A percentile compares a stretch with the other conserved stretches of the same genome.
Conservation (phyloP, 2,329 filamentous ascomycete genomes). For the Parastagonospora nodorum region DNA sequence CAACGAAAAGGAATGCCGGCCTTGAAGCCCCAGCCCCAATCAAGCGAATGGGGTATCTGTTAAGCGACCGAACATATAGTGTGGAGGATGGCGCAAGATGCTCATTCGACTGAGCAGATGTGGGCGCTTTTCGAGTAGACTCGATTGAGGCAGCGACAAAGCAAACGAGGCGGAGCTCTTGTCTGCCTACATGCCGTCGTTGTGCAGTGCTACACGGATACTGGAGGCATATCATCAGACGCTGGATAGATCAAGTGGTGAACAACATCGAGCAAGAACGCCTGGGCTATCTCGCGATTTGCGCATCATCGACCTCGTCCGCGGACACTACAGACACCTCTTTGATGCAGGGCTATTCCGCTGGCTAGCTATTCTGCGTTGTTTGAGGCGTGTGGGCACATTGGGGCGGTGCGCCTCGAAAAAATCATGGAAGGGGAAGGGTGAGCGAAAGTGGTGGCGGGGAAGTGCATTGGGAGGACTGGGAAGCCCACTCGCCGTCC, state of each 20-base stretch:
- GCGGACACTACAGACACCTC: slow-evolving; percentile 7
- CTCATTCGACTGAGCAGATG: slow-evolving; percentile 27
- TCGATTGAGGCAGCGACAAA: slow-evolving; percentile 22
- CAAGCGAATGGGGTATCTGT: slow-evolving; percentile 17
- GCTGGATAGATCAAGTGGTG: slow-evolving; percentile 5
- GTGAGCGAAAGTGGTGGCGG: slow-evolving; percentile 24
- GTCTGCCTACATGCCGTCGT: slow-evolving; percentile 8
- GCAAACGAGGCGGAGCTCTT: slow-evolving; percentile 31
- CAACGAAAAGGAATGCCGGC: slow-evolving; percentile 25
- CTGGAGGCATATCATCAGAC: background rate
- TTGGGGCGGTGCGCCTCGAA: slow-evolving; percentile 37
- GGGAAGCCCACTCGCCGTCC: slow-evolving; percentile 12
- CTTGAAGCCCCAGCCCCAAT: slow-evolving; percentile 22
- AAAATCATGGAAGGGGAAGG: slow-evolving; percentile 7
- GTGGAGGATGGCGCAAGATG: slow-evolving; percentile 19
- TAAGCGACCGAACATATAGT: slow-evolving; percentile 13
- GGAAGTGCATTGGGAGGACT: slow-evolving; percentile 26
- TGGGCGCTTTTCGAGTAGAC: slow-evolving; percentile 26
- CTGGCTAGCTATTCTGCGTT: slow-evolving; percentile 6
- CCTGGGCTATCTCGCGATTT: slow-evolving; percentile 26
- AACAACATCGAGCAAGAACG: slow-evolving; percentile 12
- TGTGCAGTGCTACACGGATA: slow-evolving; percentile 11
- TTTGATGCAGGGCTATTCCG: slow-evolving; percentile 9
- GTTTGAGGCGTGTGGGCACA: slow-evolving; percentile 13
- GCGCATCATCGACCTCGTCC: slow-evolving; percentile 7